A percentile compares a stretch with the other conserved stretches of the same genome.
Evolutionary conservation across 139 green algal genomes (phyloP).

Genomic region (Chlorella sorokiniana): DNA sequence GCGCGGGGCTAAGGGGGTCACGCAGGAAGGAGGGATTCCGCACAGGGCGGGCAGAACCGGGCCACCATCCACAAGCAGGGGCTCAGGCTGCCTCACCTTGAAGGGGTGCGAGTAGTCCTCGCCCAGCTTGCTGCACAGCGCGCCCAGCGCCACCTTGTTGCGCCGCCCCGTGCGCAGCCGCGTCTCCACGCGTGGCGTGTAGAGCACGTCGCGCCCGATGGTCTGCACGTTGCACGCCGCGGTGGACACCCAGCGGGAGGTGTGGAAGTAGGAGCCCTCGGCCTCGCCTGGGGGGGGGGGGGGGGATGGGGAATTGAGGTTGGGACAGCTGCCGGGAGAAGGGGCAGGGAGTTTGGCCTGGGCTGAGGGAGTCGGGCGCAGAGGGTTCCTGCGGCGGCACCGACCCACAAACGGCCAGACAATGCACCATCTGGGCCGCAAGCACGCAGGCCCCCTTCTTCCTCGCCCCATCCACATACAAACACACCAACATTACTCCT

Average conservation of each 20-base stretch:
- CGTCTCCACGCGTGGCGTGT: conserved; percentile 69
- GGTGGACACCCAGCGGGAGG: conserved; percentile 54
- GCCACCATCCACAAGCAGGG: background rate
- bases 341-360: too few species aligned
- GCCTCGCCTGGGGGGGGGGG: conserved; percentile 44
- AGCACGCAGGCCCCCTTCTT: too few species aligned
- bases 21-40: background rate
- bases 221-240: conserved; percentile 66
- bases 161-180: conserved; percentile 49
- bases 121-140: conserved; percentile 47
- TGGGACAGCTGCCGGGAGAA: background rate
- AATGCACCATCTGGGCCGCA: too few species aligned
- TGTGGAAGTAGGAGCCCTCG: conserved; percentile 60
- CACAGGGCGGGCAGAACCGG: background rate
- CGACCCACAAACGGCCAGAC: too few species aligned
- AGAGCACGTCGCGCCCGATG: conserved; percentile 72
- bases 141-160: conserved; percentile 51
- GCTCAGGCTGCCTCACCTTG: conserved; percentile 26
- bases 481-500: too few species aligned
- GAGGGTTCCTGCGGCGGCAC: too few species aligned
- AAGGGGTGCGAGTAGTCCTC: conserved; percentile 58
- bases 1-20: background rate
- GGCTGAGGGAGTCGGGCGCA: too few species aligned
- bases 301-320: background rate
- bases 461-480: too few species aligned